phyloP scores from a whole-genome alignment of 2,329 filamentous ascomycete species.

The Penicillium freii region DNA sequence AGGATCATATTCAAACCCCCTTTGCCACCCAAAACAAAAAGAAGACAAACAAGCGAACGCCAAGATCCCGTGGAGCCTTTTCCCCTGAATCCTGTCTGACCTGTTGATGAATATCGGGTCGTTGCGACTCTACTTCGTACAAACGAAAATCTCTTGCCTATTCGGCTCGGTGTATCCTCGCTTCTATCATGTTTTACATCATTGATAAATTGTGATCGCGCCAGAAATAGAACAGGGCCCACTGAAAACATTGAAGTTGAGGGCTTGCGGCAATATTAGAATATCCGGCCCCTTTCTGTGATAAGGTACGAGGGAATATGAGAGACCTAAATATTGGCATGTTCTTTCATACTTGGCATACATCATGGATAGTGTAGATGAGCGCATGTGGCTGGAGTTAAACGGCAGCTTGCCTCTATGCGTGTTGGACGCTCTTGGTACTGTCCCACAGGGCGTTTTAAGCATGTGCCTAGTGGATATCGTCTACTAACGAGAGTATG shows the following conservation, averaged over 20 bases:
- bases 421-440: neutral
- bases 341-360: neutral
- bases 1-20: neutral
- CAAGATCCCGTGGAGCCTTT: constrained; percentile 6
- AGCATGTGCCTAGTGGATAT: neutral
- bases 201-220: neutral
- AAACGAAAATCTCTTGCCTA: constrained; percentile 5
- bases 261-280: neutral
- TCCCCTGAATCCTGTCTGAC: constrained; percentile 7
- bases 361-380: neutral
- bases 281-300: neutral
- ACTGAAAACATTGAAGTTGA: neutral
- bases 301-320: neutral
- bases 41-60: neutral
- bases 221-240: neutral
- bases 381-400: neutral
- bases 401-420: neutral
- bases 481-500: neutral
- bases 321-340: neutral
- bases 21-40: neutral
- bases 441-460: constrained; percentile 2
- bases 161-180: neutral
- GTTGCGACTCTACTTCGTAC: neutral
- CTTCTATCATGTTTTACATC: neutral
- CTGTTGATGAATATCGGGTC: neutral